Conservation (phyloP, 2,329 filamentous ascomycete genomes). For the Trichoderma brevicompactum region DNA sequence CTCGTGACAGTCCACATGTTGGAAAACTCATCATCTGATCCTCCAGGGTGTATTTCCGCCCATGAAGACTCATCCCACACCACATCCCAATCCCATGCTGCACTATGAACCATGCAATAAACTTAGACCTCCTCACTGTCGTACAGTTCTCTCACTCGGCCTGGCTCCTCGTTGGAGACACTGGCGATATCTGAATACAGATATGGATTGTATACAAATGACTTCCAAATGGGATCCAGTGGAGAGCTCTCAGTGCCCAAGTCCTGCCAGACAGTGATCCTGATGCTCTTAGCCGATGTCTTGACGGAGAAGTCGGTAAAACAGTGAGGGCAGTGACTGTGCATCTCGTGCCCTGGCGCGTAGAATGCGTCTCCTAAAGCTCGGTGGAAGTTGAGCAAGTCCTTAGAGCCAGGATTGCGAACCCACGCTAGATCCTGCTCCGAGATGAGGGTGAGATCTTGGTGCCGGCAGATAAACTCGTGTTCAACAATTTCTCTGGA, state of each 20-base stretch:
- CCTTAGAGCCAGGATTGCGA: not conserved
- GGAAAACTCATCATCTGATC: not conserved
- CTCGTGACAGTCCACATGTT: too few species aligned
- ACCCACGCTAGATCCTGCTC: not conserved
- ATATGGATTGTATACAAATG: not conserved
- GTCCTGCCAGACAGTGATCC: slow-evolving; percentile 16
- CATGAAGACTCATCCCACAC: not conserved
- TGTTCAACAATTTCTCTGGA: not conserved
- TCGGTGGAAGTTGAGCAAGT: not conserved
- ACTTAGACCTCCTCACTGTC: not conserved
- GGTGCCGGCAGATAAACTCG: slow-evolving; percentile 9
- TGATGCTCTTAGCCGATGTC: not conserved
- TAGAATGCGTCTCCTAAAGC: not conserved
- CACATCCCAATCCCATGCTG: too few species aligned
- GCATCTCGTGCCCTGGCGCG: not conserved
- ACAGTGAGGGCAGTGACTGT: slow-evolving; percentile 11
- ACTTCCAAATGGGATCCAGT: slow-evolving; percentile 2
- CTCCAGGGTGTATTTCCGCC: not conserved
- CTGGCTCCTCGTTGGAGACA: not conserved
- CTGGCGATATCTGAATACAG: not conserved
- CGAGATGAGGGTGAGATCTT: not conserved
- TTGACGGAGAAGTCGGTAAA: slow-evolving; percentile 21
- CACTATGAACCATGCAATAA: too few species aligned
- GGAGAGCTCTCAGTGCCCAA: slow-evolving; percentile 15
- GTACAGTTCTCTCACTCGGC: not conserved